A percentile compares a stretch with the other conserved stretches of the same genome.
Evolutionary conservation across 1,139 yeast genomes (phyloP).

Genomic region (Candida freyschussii): DNA sequence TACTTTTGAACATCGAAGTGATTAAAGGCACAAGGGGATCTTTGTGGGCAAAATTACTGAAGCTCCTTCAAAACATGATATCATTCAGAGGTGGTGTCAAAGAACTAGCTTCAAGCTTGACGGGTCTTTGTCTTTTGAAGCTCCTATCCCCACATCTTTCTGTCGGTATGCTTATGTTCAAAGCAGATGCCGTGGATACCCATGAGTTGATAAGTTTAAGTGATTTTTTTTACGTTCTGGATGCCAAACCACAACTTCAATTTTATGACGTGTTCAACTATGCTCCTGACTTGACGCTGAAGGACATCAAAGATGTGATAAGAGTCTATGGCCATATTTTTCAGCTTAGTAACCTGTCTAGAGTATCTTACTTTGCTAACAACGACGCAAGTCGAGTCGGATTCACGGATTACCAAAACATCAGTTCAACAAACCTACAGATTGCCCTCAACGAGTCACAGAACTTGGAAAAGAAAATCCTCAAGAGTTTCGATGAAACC

Average conservation of each 20-base stretch:
- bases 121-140: conserved; percentile 13
- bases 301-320: conserved; percentile 9
- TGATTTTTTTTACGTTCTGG: conserved; percentile 8
- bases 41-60: conserved; percentile 8
- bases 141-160: conserved; percentile 8
- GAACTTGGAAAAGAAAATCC: conserved; percentile 3
- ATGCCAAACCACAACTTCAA: conserved; percentile 8
- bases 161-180: conserved; percentile 10
- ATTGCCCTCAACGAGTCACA: conserved; percentile 7
- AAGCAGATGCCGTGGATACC: conserved; percentile 7
- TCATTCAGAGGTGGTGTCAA: conserved; percentile 14
- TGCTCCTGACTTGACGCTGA: conserved; percentile 4
- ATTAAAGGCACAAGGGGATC: conserved; percentile 8
- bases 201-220: conserved; percentile 8
- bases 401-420: conserved; percentile 6
- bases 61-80: conserved; percentile 8
- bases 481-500: neutral
- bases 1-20: conserved; percentile 9
- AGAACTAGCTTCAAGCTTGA: conserved; percentile 8
- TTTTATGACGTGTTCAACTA: conserved; percentile 12
- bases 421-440: conserved; percentile 8
- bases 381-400: conserved; percentile 2
- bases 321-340: conserved; percentile 9
- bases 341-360: conserved; percentile 11
- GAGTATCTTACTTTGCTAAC: conserved; percentile 12